Evolutionary conservation across 331 rosid species (phyloP).

Genomic region (Quercus lobata): DNA sequence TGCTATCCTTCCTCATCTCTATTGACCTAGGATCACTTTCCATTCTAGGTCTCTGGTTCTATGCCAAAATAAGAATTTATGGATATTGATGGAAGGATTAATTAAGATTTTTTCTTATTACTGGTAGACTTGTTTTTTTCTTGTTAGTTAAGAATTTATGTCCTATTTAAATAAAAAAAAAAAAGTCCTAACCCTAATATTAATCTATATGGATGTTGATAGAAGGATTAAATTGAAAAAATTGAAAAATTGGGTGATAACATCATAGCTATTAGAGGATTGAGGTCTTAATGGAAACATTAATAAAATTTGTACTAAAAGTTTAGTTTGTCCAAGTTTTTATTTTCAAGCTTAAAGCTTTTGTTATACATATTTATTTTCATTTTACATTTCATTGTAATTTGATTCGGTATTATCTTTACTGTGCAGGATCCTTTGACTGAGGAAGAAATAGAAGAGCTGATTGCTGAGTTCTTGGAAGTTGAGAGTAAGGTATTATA

Average conservation of each 20-base stretch:
- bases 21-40: no score
- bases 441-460: slow-evolving; percentile 75
- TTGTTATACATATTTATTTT: slow-evolving; percentile 5
- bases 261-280: not conserved
- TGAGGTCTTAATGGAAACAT: not conserved
- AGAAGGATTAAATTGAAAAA: not conserved
- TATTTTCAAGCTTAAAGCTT: not conserved
- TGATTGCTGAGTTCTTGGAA: slow-evolving; percentile 79
- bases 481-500: slow-evolving; percentile 90
- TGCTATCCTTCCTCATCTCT: no score
- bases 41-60: no score
- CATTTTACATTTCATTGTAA: not conserved
- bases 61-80: no score
- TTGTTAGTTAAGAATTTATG: no score
- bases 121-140: no score
- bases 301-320: not conserved
- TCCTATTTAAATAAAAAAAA: no score
- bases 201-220: not conserved
- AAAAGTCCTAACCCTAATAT: not conserved
- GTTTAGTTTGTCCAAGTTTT: not conserved
- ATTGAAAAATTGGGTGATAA: not conserved
- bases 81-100: no score
- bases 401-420: slow-evolving; percentile 13
- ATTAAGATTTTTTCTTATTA: no score
- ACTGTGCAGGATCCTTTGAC: slow-evolving; percentile 73